These are phyloP conservation scores for Teratosphaeria nubilosa DNA, from an alignment of 2,329 filamentous ascomycete species.

Conservation along the genomic window DNA sequence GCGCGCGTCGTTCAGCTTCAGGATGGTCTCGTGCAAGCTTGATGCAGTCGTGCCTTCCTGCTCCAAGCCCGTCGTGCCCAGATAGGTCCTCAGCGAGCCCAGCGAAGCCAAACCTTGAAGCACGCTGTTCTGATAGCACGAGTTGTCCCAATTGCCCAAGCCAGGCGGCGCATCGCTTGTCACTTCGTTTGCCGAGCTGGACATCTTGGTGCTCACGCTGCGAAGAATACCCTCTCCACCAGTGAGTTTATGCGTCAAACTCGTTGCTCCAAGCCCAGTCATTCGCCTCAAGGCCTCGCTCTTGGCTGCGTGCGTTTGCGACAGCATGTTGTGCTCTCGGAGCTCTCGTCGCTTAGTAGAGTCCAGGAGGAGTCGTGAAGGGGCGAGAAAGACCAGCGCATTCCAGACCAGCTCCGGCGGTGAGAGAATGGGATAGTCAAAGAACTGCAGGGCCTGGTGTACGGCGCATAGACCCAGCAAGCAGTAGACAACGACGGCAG, in stretches of 20 bases:
- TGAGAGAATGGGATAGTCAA: conserved; percentile 26
- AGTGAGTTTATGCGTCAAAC: conserved; percentile 26
- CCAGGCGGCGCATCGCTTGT: conserved; percentile 43
- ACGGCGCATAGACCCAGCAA: conserved; percentile 22
- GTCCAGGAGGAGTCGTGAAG: conserved; percentile 47
- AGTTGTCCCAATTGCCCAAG: conserved; percentile 86
- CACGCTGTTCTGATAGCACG: conserved; percentile 95
- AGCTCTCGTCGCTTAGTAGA: conserved; percentile 34
- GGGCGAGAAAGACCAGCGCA: conserved; percentile 46
- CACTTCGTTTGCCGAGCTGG: conserved; percentile 7
- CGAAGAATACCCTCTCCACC: conserved; percentile 28
- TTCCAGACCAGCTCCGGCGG: conserved; percentile 51
- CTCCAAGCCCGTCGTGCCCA: conserved; percentile 28
- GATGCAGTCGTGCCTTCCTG: conserved; percentile 14
- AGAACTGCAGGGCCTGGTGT: conserved; percentile 20
- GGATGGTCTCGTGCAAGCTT: conserved; percentile 55
- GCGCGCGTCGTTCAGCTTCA: conserved; percentile 55
- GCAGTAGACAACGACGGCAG: conserved; percentile 14
- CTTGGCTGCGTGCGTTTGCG: conserved; percentile 27
- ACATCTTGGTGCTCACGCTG: conserved; percentile 12
- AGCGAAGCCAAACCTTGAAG: conserved; percentile 63
- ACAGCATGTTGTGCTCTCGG: conserved; percentile 18
- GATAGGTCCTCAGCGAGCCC: conserved; percentile 56
- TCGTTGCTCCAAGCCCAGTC: conserved; percentile 30
- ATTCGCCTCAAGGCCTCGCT: conserved; percentile 26